Percentiles rank a stretch among this genome's conserved stretches.
Evolutionary conservation across 352 stramenopile species (phyloP).

Genomic region (Globisporangium cystogenes): DNA sequence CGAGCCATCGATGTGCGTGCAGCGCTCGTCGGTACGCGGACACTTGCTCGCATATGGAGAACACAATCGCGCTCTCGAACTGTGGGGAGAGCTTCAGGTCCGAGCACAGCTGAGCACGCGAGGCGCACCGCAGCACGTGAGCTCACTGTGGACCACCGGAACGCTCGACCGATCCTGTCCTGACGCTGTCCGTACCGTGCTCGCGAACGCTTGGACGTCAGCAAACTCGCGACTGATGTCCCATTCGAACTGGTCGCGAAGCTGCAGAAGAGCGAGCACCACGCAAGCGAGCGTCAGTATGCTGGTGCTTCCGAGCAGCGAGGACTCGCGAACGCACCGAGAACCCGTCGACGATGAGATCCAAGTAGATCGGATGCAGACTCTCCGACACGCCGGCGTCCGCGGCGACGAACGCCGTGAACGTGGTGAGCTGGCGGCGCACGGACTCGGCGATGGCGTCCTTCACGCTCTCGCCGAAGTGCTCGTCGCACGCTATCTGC

Average conservation of each 20-base stretch:
- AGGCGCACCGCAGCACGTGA: too few species aligned
- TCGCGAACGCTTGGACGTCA: constrained; percentile 45
- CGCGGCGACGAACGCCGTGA: constrained; percentile 35
- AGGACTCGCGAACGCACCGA: constrained; percentile 24
- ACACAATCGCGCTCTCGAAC: constrained; percentile 62
- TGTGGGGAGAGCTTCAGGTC: constrained; percentile 47
- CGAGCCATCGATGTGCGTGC: constrained; percentile 51
- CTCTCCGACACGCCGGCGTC: constrained; percentile 14
- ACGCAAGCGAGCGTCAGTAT: background rate
- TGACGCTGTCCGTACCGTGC: constrained; percentile 26
- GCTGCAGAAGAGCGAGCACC: constrained; percentile 19
- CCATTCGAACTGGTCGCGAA: constrained; percentile 80
- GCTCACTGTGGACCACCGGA: background rate
- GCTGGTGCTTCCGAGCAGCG: too few species aligned
- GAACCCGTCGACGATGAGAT: constrained; percentile 62
- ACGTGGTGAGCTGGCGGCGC: constrained; percentile 59
- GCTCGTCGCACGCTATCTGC: constrained; percentile 59
- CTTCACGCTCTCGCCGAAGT: constrained; percentile 38
- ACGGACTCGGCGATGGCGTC: constrained; percentile 69
- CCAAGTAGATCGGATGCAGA: constrained; percentile 63
- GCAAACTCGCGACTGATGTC: constrained; percentile 52
- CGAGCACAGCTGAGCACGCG: constrained; percentile 25
- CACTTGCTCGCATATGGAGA: constrained; percentile 74
- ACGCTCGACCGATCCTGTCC: background rate
- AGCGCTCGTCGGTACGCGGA: constrained; percentile 51